These are phyloP conservation scores for Lactarius trivialis DNA, from an alignment of 768 basidiomycete species.

Conservation along the genomic window DNA sequence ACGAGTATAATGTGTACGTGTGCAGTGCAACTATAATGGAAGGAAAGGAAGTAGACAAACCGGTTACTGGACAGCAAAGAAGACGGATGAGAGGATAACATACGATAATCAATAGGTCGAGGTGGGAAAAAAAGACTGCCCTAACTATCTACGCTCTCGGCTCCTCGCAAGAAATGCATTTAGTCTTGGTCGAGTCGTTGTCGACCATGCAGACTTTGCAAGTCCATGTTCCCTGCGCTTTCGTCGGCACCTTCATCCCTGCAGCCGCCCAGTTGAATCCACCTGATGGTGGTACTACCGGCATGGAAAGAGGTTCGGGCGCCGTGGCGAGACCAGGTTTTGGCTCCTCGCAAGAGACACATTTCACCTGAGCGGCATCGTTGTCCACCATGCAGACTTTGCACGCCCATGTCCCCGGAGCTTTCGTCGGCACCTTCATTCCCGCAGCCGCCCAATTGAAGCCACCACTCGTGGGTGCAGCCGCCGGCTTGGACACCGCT, in stretches of 20 bases:
- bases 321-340: not conserved
- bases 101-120: constrained; percentile 13
- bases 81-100: constrained; percentile 5
- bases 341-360: not conserved
- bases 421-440: not conserved
- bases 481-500: too few relatives aligned
- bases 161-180: constrained; percentile 31
- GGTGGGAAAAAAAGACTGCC: not conserved
- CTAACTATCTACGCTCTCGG: constrained; percentile 11
- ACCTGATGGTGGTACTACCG: constrained; percentile 7
- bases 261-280: constrained; percentile 38
- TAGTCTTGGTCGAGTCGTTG: constrained; percentile 26
- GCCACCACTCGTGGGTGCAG: constrained; percentile 1
- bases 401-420: not conserved
- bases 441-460: not conserved
- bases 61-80: not conserved
- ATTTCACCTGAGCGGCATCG: not conserved
- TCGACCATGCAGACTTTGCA: constrained; percentile 34
- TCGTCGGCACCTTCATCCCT: constrained; percentile 30
- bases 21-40: constrained; percentile 9
- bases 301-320: not conserved
- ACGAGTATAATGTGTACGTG: constrained; percentile 23
- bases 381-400: not conserved
- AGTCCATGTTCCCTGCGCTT: constrained; percentile 31
- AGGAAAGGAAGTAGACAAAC: not conserved